Evolutionary conservation across 257 asterid genomes (phyloP).

Genomic region (Nemophila menziesii): DNA sequence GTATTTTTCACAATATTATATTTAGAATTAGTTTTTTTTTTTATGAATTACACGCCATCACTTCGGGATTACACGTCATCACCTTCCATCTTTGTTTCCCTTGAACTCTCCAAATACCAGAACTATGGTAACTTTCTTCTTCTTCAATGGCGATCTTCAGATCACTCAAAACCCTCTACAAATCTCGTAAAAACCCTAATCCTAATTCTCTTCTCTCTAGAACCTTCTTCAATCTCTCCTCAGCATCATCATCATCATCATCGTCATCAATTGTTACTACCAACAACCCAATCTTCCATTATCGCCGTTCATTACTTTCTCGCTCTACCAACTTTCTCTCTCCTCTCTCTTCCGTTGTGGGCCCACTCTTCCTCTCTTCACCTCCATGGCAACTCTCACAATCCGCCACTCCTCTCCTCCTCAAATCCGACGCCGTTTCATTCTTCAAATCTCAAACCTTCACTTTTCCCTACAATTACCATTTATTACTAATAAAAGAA

Average conservation of each 20-base stretch:
- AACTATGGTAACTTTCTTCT: not conserved
- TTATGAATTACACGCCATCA: too few species aligned
- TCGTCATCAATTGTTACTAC: constrained; percentile 6
- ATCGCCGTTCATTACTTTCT: constrained; percentile 36
- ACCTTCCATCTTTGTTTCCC: too few species aligned
- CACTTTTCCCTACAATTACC: constrained; percentile 17
- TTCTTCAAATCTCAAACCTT: constrained; percentile 35
- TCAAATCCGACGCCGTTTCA: constrained; percentile 53
- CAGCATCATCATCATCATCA: constrained; percentile 21
- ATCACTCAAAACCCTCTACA: constrained; percentile 54
- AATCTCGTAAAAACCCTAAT: constrained; percentile 21
- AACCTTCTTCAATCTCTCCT: constrained; percentile 32
- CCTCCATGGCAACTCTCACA: constrained; percentile 92
- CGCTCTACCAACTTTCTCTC: constrained; percentile 29
- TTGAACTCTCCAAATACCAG: too few species aligned
- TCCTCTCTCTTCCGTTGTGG: constrained; percentile 26
- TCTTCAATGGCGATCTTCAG: constrained; percentile 64
- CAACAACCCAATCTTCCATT: constrained; percentile 14
- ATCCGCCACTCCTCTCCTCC: constrained; percentile 73
- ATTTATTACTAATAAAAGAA: constrained; percentile 1
- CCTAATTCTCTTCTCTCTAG: constrained; percentile 14
- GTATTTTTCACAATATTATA: too few species aligned
- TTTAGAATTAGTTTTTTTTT: too few species aligned
- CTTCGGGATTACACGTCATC: too few species aligned
- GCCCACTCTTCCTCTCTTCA: constrained; percentile 62